Evolutionary conservation across 495 filamentous ascomycete genomes (phyloP), one percentile per base, ranked within the genome.

Genomic region (Penicillium ucsense): DNA sequence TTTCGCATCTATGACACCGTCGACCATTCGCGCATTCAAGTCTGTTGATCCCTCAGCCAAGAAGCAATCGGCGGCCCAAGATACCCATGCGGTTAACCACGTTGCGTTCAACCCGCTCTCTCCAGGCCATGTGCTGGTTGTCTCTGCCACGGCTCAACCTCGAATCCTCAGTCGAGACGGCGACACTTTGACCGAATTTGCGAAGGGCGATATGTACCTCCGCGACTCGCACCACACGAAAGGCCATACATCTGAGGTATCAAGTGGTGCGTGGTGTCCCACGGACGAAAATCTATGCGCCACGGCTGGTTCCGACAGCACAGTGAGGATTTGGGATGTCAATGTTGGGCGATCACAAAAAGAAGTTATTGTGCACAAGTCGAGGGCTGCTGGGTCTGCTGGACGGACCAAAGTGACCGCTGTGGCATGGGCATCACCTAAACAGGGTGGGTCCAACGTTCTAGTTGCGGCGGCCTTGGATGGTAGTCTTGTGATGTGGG

Each of bases 131-230:
- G 80, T 98, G 39, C 80, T 98, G 29, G 88, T 92, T 52, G 73
- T 96, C 20, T 81, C 89, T 3, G 90, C 90, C 1, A 83, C 86
- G 6, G 79, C 89, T 2, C 94, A 98, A 61, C 88, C 91, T 3
- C 88, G 87, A 62, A 82, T 98, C 38, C 73, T 95, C 56, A 84
- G 77, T 57, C 82, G 92, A 52, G 91, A 98, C 70, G 92, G 92
- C 6, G 88, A 89, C 35, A 74, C 83, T 7, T 47, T 89, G 8
- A 81, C 83, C 3, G 89, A 96, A 62, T 95, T 94, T 52, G 81
- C 85, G 45, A 98, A 98, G 67, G 92, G 92, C 20, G 92, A 98
- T 59, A 95, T 95, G 91, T 98, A 98, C 60, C 67, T 98, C 47
- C 78, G 92, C 35, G 94, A 98, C 59, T 88, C 95, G 79, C 76